Evolutionary conservation across 192 early-diverging fungal species (phyloP), one percentile per base, ranked within the genome.

Genomic region (Backusella tarrabulga): DNA sequence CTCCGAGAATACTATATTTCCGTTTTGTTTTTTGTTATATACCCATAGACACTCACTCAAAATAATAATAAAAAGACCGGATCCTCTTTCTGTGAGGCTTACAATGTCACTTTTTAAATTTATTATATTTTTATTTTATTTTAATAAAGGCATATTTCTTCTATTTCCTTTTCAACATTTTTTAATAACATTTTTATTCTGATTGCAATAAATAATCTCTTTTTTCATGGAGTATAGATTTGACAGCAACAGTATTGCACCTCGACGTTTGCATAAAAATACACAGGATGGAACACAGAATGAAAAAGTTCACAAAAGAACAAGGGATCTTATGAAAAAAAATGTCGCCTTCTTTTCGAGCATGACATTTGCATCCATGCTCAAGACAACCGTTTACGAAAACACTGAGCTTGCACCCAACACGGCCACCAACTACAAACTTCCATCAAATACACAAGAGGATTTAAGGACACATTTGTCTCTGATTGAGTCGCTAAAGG

Each of bases 1-100:
- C 56, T 63, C 56, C 56, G 56, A 63, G 56, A 63, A 8, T 23
- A 63, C 56, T 63, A 63, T 63, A 63, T 63, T 63, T 63, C 56
- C 56, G 56, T 63, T 29, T 63, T 3, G 32, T 32, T 63, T 60
- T 63, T 29, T 63, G 7, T 19, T n/a, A 54, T 21, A n/a, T 54
- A 60, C 21, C 8, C 23, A 60, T 12, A 23, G 26, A 26, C 21
- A 26, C 46, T 17, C 42, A 50, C 46, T 21, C 46, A 50, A 50
- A 7, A 50, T 19, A 26, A 60, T 11, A 60, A 54, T n/a, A 60
- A 60, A 60, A 23, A 60, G 21, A 7, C 52, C 52, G 52, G 52
- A 54, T 54, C 52, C n/a, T 21, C 52, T 21, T 54, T 54, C 6
- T 21, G 7, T n/a, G 52, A 60, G 1, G 54, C 11, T 60, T 3